phyloP scores from a whole-genome alignment of 495 filamentous ascomycete genomes.

The Penicillium arizonense region DNA sequence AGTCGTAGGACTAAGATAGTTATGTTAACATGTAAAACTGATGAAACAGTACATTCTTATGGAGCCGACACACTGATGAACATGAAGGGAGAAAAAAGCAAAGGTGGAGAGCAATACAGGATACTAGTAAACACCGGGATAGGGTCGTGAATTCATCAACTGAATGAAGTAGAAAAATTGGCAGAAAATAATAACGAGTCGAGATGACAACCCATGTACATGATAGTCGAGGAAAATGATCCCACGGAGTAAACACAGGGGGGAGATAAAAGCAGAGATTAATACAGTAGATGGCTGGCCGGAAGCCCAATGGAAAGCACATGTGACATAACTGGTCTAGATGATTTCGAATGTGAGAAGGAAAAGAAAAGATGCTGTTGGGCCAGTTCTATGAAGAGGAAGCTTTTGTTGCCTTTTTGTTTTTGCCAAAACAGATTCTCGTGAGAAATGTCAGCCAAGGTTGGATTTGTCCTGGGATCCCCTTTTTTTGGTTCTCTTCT shows the following conservation, averaged over 20 bases:
- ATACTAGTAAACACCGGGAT: slow-evolving; percentile 12
- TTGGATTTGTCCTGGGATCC: neutral
- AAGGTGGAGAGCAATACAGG: neutral
- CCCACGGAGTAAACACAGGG: slow-evolving; percentile 10
- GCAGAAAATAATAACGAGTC: neutral
- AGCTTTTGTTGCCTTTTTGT: neutral
- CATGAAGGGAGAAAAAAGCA: slow-evolving; percentile 3
- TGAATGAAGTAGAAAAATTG: neutral
- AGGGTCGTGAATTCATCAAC: slow-evolving; percentile 21
- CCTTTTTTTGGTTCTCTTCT: slow-evolving; percentile 17
- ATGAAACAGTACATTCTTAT: no score
- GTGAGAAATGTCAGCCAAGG: slow-evolving; percentile 1
- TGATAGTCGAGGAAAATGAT: neutral
- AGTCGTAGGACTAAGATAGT: no score
- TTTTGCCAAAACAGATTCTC: slow-evolving; percentile 1
- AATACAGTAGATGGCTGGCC: slow-evolving; percentile 19
- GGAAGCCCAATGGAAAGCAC: slow-evolving; percentile 6
- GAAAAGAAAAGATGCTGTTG: slow-evolving; percentile 5
- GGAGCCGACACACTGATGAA: no score
- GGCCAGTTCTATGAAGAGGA: slow-evolving; percentile 18
- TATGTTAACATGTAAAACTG: no score
- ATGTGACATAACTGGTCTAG: slow-evolving; percentile 21
- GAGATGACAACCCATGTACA: neutral
- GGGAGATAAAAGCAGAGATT: slow-evolving; percentile 18
- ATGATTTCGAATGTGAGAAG: slow-evolving; percentile 5